Evolutionary conservation across 306 rosid species (phyloP), one percentile per base, ranked within the genome.

Genomic region (Abrus precatorius): DNA sequence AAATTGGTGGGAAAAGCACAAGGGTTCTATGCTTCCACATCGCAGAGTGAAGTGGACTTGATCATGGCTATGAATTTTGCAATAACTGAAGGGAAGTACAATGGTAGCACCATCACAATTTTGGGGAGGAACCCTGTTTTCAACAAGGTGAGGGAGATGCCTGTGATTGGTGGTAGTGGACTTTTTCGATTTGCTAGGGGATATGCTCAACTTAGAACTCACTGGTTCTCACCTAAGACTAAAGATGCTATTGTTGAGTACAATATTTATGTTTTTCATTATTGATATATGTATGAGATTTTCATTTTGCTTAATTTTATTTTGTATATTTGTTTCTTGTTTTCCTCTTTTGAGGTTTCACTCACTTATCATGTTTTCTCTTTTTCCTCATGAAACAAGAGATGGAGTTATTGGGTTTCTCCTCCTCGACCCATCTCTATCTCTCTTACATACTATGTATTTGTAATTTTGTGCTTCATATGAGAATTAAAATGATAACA

Each of bases 101-200:
- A 87, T 44, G 97, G 97, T 0, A 94, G 98, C 80, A 89, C 89
- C 7, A 44, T 92, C 60, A 90, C 94, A 0, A 67, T 92, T 11
- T 67, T 92, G 29, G 98, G 98, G 4, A 84, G 97, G 79, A 92
- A 94, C 65, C 84, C 80, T 1, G 75, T 90, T 5, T 68, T 81
- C 74, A 5, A 79, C 2, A 83, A 79, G 57, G 82, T 77, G 12
- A 89, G 98, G 57, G 96, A 94, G 77, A 85, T 94, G 98, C 97
- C 96, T 9, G 91, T 90, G 70, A 84, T 92, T 13, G 97, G 95
- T 38, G 97, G 98, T 0, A 92, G 95, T 63, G 96, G 98, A 0
- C 82, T 90, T 30, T 94, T 94, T 81, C 40, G 92, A 50, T 89
- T 94, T 80, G 95, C 97, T 0, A 83, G 92, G 4, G 97, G 97